These are phyloP conservation scores for Candida yuanshanica DNA, from an alignment of 805 yeast species.

Conservation along the genomic window DNA sequence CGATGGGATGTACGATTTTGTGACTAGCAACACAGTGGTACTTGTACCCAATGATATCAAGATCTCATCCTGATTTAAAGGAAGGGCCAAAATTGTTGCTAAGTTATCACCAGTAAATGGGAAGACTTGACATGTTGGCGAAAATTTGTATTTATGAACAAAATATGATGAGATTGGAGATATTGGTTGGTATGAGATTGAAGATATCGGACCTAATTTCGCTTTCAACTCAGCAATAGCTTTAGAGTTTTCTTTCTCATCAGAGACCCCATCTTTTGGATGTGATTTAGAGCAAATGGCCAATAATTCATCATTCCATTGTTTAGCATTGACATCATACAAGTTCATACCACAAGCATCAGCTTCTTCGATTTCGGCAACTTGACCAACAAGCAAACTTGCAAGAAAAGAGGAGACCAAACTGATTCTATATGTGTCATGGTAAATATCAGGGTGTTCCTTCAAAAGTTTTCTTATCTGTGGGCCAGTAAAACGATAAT, in stretches of 20 bases:
- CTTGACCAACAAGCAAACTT: constrained; percentile 58
- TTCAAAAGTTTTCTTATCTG: constrained; percentile 73
- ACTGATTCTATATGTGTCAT: constrained; percentile 55
- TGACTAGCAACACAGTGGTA: constrained; percentile 81
- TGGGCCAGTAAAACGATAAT: constrained; percentile 87
- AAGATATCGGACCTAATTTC: constrained; percentile 51
- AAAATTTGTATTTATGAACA: constrained; percentile 58
- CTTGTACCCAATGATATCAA: constrained; percentile 84
- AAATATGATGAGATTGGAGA: constrained; percentile 59
- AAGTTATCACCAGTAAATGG: constrained; percentile 90
- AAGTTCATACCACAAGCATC: constrained; percentile 95
- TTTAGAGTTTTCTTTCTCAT: not conserved
- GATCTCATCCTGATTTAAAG: constrained; percentile 69
- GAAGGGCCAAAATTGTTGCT: constrained; percentile 81
- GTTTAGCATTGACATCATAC: constrained; percentile 57
- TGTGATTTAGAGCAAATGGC: constrained; percentile 32
- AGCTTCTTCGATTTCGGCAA: constrained; percentile 66
- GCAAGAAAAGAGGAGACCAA: constrained; percentile 77
- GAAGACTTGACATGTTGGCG: constrained; percentile 49
- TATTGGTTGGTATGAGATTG: constrained; percentile 41
- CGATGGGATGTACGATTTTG: constrained; percentile 72
- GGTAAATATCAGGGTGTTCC: constrained; percentile 45
- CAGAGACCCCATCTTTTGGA: constrained; percentile 22
- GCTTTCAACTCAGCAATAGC: constrained; percentile 31
- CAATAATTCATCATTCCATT: constrained; percentile 53